phyloP scores from a whole-genome alignment of 305 asterid genomes.

The Rubia tinctorum region DNA sequence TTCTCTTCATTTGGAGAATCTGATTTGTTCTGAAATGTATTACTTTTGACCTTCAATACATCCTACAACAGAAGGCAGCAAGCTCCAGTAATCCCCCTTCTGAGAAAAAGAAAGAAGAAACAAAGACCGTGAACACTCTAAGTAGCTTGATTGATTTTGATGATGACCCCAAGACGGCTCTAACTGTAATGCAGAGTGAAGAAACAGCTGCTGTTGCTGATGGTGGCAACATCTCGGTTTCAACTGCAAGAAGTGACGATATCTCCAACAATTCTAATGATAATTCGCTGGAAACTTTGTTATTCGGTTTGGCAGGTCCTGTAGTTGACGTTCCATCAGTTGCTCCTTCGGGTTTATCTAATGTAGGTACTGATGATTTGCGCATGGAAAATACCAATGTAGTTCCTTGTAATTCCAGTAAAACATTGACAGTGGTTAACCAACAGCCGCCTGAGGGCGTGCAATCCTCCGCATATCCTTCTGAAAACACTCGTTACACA shows the following conservation, averaged over 20 bases:
- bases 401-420: slow-evolving; percentile 18
- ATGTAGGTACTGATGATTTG: slow-evolving; percentile 18
- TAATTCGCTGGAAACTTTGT: slow-evolving; percentile 49
- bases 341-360: slow-evolving; percentile 23
- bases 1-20: background rate
- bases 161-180: slow-evolving; percentile 36
- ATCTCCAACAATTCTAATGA: slow-evolving; percentile 25
- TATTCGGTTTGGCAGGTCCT: slow-evolving; percentile 46
- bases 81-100: slow-evolving; percentile 24
- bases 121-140: slow-evolving; percentile 20
- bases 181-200: slow-evolving; percentile 23
- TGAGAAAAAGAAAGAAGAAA: slow-evolving; percentile 28
- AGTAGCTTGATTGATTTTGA: slow-evolving; percentile 70
- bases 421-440: slow-evolving; percentile 16
- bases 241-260: slow-evolving; percentile 31
- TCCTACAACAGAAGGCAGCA: slow-evolving; percentile 42
- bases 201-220: slow-evolving; percentile 23
- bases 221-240: slow-evolving; percentile 20
- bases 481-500: slow-evolving; percentile 15
- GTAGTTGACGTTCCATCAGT: slow-evolving; percentile 17
- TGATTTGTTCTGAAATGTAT: background rate
- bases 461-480: slow-evolving; percentile 16
- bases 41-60: background rate
- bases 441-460: slow-evolving; percentile 15
- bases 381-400: slow-evolving; percentile 12